A percentile compares a stretch with the other conserved stretches of the same genome.
Evolutionary conservation across 805 yeast genomes (phyloP).

Genomic region (Pichia thaimueangensis): DNA sequence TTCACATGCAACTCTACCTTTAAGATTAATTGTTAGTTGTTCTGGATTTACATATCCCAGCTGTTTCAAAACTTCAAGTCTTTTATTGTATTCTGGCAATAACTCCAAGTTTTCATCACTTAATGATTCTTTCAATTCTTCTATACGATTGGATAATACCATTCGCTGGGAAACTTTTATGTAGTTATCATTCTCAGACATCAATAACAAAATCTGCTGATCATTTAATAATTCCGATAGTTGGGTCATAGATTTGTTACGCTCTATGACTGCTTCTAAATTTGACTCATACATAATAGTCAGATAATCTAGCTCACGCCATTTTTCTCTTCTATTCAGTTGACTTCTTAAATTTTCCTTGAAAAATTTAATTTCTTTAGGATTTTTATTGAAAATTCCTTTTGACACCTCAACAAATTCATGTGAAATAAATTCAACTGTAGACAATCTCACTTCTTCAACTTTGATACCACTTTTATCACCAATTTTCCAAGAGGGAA

Average conservation of each 20-base stretch:
- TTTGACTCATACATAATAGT: slow-evolving; percentile 30
- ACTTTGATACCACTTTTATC: slow-evolving; percentile 9
- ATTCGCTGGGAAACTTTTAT: slow-evolving; percentile 38
- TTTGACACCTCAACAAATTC: slow-evolving; percentile 26
- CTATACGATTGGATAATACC: slow-evolving; percentile 44
- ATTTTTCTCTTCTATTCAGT: slow-evolving; percentile 28
- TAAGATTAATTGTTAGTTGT: slow-evolving; percentile 64
- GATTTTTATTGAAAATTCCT: slow-evolving; percentile 4
- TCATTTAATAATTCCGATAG: slow-evolving; percentile 25
- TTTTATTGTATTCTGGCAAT: slow-evolving; percentile 88
- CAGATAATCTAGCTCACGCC: slow-evolving; percentile 40
- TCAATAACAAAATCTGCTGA: slow-evolving; percentile 14
- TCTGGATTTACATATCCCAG: slow-evolving; percentile 74
- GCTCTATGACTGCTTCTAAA: slow-evolving; percentile 33
- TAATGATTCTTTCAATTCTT: slow-evolving; percentile 50
- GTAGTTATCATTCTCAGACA: slow-evolving; percentile 16
- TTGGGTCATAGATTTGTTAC: slow-evolving; percentile 26
- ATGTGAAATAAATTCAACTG: slow-evolving; percentile 39
- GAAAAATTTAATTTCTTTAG: neutral
- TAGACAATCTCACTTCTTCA: slow-evolving; percentile 34
- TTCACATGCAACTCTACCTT: slow-evolving; percentile 89
- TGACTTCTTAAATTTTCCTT: neutral
- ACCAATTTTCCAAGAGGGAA: slow-evolving; percentile 27
- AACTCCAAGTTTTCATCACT: slow-evolving; percentile 86
- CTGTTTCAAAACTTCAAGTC: slow-evolving; percentile 70